phyloP scores from a whole-genome alignment of 2,329 filamentous ascomycete genomes.

The Pezicula carpinea region DNA sequence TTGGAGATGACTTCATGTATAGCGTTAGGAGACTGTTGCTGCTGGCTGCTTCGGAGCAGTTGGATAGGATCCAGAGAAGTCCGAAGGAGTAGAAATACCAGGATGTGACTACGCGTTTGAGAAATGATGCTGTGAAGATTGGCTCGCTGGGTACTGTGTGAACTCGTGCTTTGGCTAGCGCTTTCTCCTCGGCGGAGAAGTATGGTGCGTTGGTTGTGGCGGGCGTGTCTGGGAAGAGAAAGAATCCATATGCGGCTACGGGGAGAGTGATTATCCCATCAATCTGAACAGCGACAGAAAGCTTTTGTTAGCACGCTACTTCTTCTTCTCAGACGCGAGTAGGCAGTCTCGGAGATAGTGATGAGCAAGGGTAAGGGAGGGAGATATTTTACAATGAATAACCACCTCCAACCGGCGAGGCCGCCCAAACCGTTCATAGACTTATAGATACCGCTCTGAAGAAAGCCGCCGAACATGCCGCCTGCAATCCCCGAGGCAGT shows the following conservation, averaged over 20 bases:
- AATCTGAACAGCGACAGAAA: slow-evolving; percentile 22
- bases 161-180: slow-evolving; percentile 37
- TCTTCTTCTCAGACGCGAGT: background rate
- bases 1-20: slow-evolving; percentile 39
- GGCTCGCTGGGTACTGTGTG: slow-evolving; percentile 34
- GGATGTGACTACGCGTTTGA: slow-evolving; percentile 50
- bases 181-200: slow-evolving; percentile 34
- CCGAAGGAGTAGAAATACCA: slow-evolving; percentile 66
- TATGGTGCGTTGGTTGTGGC: slow-evolving; percentile 37
- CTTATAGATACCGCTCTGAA: slow-evolving; percentile 41
- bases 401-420: slow-evolving; percentile 46
- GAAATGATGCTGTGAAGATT: slow-evolving; percentile 42
- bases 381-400: slow-evolving; percentile 31
- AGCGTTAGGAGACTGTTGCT: slow-evolving; percentile 53
- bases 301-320: background rate
- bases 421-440: slow-evolving; percentile 37
- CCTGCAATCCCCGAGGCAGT: slow-evolving; percentile 55
- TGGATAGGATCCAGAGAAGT: slow-evolving; percentile 64
- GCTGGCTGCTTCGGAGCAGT: slow-evolving; percentile 67
- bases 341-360: background rate
- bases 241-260: slow-evolving; percentile 48
- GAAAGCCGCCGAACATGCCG: slow-evolving; percentile 58
- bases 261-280: slow-evolving; percentile 54
- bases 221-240: slow-evolving; percentile 41
- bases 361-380: background rate